Evolutionary conservation across 2,329 filamentous ascomycete genomes (phyloP), one percentile per base, ranked within the genome.

Genomic region (Trichoderma harzianum): DNA sequence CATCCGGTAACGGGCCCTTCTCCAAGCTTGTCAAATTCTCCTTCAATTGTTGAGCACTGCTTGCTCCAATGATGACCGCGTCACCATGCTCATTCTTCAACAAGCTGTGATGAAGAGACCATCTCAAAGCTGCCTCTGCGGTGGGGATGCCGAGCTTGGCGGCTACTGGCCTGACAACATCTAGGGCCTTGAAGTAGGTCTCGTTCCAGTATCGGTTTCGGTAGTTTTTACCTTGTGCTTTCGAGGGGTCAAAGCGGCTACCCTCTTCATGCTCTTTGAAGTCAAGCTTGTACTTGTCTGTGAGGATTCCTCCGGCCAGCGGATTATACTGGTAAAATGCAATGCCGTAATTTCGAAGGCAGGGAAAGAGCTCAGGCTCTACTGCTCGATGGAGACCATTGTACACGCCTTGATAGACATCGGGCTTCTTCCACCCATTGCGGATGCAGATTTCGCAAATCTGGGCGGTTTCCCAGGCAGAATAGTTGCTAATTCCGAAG

Each of bases 371-470:
- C 78, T 93, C 91, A 4, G 85, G 80, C 78, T 93, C 92, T 64
- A 93, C 87, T 32, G 84, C 85, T 60, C 90, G 85, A 5, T 78
- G 72, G 24, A 78, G 74, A 36, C 74, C 72, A 16, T 81, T 80
- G 79, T 92, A 92, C 89, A 93, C 93, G 73, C 85, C 92, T 78
- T 94, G 92, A 79, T 92, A 94, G 69, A 94, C 89, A 1, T 89
- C 92, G 0, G 92, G 92, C 14, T 77, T 86, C 18, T 93, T 90
- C 89, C 90, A 93, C 30, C 88, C 87, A 74, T 89, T 87, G 79
- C 89, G 86, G 71, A 89, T 88, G 81, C 90, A 92, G 47, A 91
- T 87, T 74, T 91, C 89, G 63, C 89, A 90, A 8, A 94, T 86
- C 80, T 94, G 91, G 0, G 92, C 92, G 3, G 95, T 91, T 78